Conservation (phyloP, 106 monocot genomes). For the Hemerocallis citrina region DNA sequence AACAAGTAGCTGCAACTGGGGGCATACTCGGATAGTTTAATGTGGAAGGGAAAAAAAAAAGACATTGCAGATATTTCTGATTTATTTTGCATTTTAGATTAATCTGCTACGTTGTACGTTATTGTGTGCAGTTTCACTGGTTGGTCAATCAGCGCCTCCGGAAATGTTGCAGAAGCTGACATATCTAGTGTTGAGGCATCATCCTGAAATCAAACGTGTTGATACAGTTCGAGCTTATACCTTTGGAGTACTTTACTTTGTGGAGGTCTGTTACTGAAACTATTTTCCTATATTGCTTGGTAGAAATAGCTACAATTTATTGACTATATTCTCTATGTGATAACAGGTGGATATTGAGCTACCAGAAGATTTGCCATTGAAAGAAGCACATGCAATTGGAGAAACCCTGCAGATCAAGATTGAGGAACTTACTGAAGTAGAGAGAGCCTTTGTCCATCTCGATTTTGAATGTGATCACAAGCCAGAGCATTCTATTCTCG, state of each 20-base stretch:
- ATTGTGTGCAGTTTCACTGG: slow-evolving; percentile 62
- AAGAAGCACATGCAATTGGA: slow-evolving; percentile 80
- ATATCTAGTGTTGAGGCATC: slow-evolving; percentile 75
- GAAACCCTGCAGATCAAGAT: slow-evolving; percentile 90
- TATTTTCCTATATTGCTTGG: not conserved
- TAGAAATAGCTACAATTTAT: not conserved
- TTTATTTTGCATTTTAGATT: not conserved
- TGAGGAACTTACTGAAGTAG: slow-evolving; percentile 76
- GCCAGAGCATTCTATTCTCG: slow-evolving; percentile 77
- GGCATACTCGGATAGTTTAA: too few species aligned
- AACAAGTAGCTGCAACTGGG: too few species aligned
- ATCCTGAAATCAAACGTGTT: slow-evolving; percentile 65
- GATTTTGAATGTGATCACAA: slow-evolving; percentile 91
- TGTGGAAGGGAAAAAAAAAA: too few species aligned
- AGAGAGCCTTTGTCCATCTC: slow-evolving; percentile 89
- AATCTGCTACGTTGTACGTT: not conserved
- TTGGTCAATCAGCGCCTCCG: slow-evolving; percentile 86
- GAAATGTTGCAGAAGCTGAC: slow-evolving; percentile 94
- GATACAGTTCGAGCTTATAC: slow-evolving; percentile 97
- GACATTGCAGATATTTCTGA: too few species aligned
- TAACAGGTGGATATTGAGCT: slow-evolving; percentile 86
- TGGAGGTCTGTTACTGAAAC: slow-evolving; percentile 52
- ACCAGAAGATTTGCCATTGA: slow-evolving; percentile 69
- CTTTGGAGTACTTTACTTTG: slow-evolving; percentile 91
- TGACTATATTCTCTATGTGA: not conserved